phyloP scores from a whole-genome alignment of 2,329 filamentous ascomycete species.

The Penicillium italicum region DNA sequence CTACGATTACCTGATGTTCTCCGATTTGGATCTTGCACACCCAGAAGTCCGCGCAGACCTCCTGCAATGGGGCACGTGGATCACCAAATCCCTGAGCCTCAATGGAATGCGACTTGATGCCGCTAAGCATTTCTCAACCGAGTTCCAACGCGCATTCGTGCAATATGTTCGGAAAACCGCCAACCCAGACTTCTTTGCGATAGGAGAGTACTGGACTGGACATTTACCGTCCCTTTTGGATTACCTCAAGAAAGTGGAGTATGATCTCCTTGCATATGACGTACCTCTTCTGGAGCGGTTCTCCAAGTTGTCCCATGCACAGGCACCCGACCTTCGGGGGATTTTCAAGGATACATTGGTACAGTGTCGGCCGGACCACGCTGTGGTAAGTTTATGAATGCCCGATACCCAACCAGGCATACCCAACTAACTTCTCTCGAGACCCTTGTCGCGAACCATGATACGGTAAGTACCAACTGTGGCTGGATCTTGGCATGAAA shows the following conservation, averaged over 20 bases:
- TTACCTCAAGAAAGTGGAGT: conserved; percentile 58
- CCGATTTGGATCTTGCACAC: conserved; percentile 64
- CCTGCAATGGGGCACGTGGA: conserved; percentile 65
- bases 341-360: conserved; percentile 63
- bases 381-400: conserved; percentile 29
- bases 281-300: conserved; percentile 67
- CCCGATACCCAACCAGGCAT: not conserved
- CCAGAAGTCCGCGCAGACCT: conserved; percentile 63
- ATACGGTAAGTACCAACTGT: conserved; percentile 18
- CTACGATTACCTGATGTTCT: conserved; percentile 67
- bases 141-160: conserved; percentile 66
- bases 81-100: conserved; percentile 58
- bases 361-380: conserved; percentile 50
- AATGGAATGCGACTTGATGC: conserved; percentile 68
- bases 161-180: conserved; percentile 51
- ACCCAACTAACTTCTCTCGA: conserved; percentile 9
- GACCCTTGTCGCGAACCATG: conserved; percentile 23
- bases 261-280: conserved; percentile 63
- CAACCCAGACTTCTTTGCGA: conserved; percentile 58
- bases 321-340: conserved; percentile 58
- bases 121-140: conserved; percentile 66
- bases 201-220: conserved; percentile 68
- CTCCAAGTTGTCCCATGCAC: conserved; percentile 54
- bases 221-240: conserved; percentile 53
- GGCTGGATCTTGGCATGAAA: not conserved